phyloP scores from a whole-genome alignment of 768 basidiomycete genomes.

The Russula dissimulans region DNA sequence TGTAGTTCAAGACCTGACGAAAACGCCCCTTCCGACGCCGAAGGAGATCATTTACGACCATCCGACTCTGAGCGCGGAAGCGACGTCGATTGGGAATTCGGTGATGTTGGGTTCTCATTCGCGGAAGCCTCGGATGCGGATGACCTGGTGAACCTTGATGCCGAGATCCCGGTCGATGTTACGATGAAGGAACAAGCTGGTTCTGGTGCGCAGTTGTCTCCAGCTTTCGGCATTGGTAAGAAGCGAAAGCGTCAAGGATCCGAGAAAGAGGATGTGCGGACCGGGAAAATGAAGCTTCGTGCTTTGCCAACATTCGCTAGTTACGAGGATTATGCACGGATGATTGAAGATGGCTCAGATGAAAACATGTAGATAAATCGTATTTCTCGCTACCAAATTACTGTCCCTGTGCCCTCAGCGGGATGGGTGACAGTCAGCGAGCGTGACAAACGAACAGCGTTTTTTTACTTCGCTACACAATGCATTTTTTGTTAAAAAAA shows the following conservation, averaged over 20 bases:
- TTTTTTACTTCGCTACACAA: too few relatives aligned
- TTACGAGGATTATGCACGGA: slow-evolving; percentile 76
- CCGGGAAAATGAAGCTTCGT: slow-evolving; percentile 58
- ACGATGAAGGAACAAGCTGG: slow-evolving; percentile 47
- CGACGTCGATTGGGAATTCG: slow-evolving; percentile 12
- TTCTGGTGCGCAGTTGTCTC: slow-evolving; percentile 44
- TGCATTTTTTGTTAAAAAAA: too few relatives aligned
- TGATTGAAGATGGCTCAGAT: slow-evolving; percentile 75
- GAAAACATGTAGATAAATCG: slow-evolving; percentile 41
- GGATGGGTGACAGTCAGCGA: too few relatives aligned
- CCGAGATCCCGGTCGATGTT: slow-evolving; percentile 45
- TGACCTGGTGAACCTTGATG: slow-evolving; percentile 52
- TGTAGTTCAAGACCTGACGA: slow-evolving; percentile 28
- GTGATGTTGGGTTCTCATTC: slow-evolving; percentile 39
- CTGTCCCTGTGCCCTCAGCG: too few relatives aligned
- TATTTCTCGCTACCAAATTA: too few relatives aligned
- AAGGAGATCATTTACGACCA: slow-evolving; percentile 23
- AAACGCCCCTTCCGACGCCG: slow-evolving; percentile 27
- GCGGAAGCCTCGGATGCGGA: slow-evolving; percentile 65
- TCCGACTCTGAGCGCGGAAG: slow-evolving; percentile 21
- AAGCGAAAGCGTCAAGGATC: slow-evolving; percentile 38
- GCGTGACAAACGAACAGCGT: too few relatives aligned
- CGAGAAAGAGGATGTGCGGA: slow-evolving; percentile 30
- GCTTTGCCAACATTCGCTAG: slow-evolving; percentile 75
- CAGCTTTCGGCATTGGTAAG: slow-evolving; percentile 35